Percentiles rank a stretch among this genome's conserved stretches.
These are phyloP conservation scores for Ilyonectria robusta DNA, from an alignment of 2,329 filamentous ascomycete species.

Conservation along the genomic window DNA sequence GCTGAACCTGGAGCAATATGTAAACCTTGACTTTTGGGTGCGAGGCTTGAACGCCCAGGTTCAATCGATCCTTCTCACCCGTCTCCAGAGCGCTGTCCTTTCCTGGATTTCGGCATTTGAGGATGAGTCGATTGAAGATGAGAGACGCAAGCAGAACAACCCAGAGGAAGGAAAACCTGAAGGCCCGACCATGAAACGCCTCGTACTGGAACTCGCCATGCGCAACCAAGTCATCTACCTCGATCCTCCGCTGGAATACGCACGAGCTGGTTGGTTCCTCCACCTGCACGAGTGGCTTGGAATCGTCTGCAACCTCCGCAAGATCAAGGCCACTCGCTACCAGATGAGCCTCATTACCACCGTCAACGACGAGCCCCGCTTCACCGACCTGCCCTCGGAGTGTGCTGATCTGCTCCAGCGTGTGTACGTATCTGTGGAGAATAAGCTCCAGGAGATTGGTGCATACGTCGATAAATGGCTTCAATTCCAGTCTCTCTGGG, in stretches of 20 bases:
- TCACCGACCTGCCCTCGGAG: slow-evolving; percentile 86
- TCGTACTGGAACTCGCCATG: slow-evolving; percentile 96
- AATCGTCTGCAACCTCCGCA: slow-evolving; percentile 90
- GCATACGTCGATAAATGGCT: slow-evolving; percentile 97
- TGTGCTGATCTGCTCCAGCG: slow-evolving; percentile 85
- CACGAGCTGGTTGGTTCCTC: slow-evolving; percentile 92
- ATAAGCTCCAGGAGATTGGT: slow-evolving; percentile 83
- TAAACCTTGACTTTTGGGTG: slow-evolving; percentile 94
- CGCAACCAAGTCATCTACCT: slow-evolving; percentile 97
- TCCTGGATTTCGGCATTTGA: slow-evolving; percentile 92
- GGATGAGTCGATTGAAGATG: slow-evolving; percentile 68
- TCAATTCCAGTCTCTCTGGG: slow-evolving; percentile 98
- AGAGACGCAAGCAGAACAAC: slow-evolving; percentile 64
- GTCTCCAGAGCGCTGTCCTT: slow-evolving; percentile 86
- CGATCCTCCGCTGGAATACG: slow-evolving; percentile 92
- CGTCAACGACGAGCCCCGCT: slow-evolving; percentile 77
- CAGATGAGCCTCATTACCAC: slow-evolving; percentile 85
- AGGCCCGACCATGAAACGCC: slow-evolving; percentile 76
- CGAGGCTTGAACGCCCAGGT: slow-evolving; percentile 88
- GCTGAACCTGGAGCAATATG: slow-evolving; percentile 95
- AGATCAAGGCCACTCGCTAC: slow-evolving; percentile 95
- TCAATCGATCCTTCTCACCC: slow-evolving; percentile 82
- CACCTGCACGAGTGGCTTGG: slow-evolving; percentile 96
- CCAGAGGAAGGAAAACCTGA: slow-evolving; percentile 64
- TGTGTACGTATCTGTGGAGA: slow-evolving; percentile 88